These are phyloP conservation scores for Spergularia azorica DNA, from an alignment of 179 eudicot species.

Conservation along the genomic window DNA sequence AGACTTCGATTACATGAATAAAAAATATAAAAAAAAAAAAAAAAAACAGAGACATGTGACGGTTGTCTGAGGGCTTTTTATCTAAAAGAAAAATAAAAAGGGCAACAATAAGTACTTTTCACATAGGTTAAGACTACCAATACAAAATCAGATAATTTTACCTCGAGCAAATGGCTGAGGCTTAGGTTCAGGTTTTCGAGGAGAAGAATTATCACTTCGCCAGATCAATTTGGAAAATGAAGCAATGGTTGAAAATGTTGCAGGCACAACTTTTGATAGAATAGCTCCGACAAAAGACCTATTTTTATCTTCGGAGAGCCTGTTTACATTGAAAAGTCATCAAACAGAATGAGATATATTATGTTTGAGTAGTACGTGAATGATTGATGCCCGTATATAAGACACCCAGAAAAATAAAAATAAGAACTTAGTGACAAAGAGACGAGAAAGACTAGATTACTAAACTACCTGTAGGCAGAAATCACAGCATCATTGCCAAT, in stretches of 20 bases:
- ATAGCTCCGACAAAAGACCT: slow-evolving; percentile 94
- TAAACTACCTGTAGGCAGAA: slow-evolving; percentile 82
- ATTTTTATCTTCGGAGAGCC: slow-evolving; percentile 88
- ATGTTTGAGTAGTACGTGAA: background rate
- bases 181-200: slow-evolving; percentile 68
- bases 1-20: too few relatives aligned
- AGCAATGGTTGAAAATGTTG: slow-evolving; percentile 85
- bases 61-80: too few relatives aligned
- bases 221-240: slow-evolving; percentile 84
- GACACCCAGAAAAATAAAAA: background rate
- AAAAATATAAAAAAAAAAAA: too few relatives aligned
- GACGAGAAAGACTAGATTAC: background rate
- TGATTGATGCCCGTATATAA: background rate
- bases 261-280: slow-evolving; percentile 93
- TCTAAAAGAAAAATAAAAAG: background rate
- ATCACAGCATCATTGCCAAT: slow-evolving; percentile 89
- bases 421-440: background rate
- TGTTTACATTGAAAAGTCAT: slow-evolving; percentile 30
- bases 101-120: background rate
- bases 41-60: too few relatives aligned
- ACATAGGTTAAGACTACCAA: background rate
- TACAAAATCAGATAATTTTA: slow-evolving; percentile 18
- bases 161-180: slow-evolving; percentile 93
- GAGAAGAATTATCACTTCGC: slow-evolving; percentile 59
- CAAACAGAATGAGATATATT: slow-evolving; percentile 8